Evolutionary conservation across 306 rosid species (phyloP).

Genomic region (Aeschynomene evenia): DNA sequence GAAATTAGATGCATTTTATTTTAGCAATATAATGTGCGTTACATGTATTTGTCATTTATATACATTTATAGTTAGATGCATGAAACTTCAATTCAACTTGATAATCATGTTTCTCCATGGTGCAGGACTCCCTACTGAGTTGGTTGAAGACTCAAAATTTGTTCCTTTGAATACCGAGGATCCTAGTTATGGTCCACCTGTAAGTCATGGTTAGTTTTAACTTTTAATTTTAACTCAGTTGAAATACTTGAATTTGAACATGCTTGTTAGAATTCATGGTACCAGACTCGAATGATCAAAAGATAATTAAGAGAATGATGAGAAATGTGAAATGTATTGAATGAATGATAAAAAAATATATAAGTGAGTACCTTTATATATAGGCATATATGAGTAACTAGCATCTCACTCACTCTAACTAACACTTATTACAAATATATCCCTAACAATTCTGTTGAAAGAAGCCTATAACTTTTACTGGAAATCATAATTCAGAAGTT

Average conservation of each 20-base stretch:
- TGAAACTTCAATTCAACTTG: background rate
- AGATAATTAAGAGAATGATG: no score
- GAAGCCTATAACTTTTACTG: background rate
- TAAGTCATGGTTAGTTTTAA: conserved; percentile 91
- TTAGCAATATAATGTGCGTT: no score
- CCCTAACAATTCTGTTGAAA: background rate
- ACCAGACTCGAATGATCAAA: no score
- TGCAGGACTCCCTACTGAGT: conserved; percentile 64
- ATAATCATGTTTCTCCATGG: conserved; percentile 5
- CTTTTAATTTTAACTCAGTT: no score
- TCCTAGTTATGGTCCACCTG: conserved; percentile 86
- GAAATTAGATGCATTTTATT: no score
- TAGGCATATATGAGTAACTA: no score
- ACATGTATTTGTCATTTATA: background rate
- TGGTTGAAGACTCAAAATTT: conserved; percentile 81
- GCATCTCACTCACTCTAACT: background rate
- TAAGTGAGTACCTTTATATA: no score
- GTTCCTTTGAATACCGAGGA: conserved; percentile 82
- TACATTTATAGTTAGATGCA: background rate
- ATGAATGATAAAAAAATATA: no score
- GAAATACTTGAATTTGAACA: no score
- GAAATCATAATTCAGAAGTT: conserved; percentile 12
- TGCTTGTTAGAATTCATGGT: no score
- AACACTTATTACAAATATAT: no score
- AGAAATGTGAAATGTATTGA: no score